Percentiles rank a stretch among this genome's conserved stretches.
Evolutionary conservation across 2,329 filamentous ascomycete species (phyloP).

Genomic region (Metarhizium rileyi): DNA sequence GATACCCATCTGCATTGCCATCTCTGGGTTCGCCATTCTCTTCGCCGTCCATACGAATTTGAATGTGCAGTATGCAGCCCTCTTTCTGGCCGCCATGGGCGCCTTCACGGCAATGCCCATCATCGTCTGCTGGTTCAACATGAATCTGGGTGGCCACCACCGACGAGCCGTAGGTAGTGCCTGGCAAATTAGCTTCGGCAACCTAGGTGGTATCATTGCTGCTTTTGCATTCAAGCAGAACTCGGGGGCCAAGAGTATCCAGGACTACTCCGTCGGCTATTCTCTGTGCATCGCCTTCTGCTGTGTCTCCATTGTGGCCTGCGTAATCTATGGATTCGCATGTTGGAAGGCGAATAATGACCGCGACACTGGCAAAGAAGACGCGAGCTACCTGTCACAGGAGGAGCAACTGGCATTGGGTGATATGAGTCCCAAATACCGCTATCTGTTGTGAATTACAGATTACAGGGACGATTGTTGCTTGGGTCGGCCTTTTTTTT

Average conservation of each 20-base stretch:
- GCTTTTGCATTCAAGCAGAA: conserved; percentile 57
- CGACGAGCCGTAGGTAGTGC: conserved; percentile 60
- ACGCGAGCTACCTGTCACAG: conserved; percentile 38
- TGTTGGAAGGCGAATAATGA: conserved; percentile 52
- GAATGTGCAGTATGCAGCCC: conserved; percentile 61
- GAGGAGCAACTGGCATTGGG: conserved; percentile 53
- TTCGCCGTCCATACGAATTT: conserved; percentile 59
- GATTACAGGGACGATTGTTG: not conserved
- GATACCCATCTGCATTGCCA: conserved; percentile 55
- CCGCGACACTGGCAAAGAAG: conserved; percentile 39
- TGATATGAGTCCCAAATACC: conserved; percentile 49
- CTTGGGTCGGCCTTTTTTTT: not conserved
- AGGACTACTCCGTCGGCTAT: conserved; percentile 58
- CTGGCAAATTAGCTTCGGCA: conserved; percentile 72
- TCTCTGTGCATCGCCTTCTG: conserved; percentile 60
- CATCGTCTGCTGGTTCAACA: conserved; percentile 73
- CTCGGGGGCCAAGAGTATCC: conserved; percentile 60
- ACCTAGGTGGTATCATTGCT: conserved; percentile 69
- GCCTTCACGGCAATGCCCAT: conserved; percentile 85
- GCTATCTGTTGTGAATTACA: conserved; percentile 41
- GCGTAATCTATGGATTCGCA: conserved; percentile 47
- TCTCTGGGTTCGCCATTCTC: conserved; percentile 68
- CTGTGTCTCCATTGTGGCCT: conserved; percentile 51
- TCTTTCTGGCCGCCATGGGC: conserved; percentile 75
- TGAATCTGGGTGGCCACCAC: conserved; percentile 67